A percentile compares a stretch with the other conserved stretches of the same genome.
phyloP scores from a whole-genome alignment of 1,284 basidiomycete species.

The Tilletiopsis washingtonensis region DNA sequence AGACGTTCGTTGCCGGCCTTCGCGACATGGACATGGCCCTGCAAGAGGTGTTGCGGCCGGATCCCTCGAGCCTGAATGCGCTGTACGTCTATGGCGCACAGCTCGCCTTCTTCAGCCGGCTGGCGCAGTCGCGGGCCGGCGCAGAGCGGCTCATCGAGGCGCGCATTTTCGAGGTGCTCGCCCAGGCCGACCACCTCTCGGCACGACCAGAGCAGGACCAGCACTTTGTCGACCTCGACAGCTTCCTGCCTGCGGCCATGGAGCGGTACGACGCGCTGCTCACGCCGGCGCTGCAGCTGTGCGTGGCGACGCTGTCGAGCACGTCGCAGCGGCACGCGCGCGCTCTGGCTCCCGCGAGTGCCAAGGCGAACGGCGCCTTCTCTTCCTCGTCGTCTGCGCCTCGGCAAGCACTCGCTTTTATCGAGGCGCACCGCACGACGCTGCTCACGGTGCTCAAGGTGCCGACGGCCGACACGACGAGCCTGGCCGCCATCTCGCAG shows the following conservation, averaged over 20 bases:
- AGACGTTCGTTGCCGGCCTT: conserved; percentile 72
- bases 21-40: conserved; percentile 76
- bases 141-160: conserved; percentile 78
- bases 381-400: conserved; percentile 8
- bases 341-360: conserved; percentile 57
- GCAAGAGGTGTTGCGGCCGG: conserved; percentile 71
- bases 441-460: conserved; percentile 69
- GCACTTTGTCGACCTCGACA: conserved; percentile 70
- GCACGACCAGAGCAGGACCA: conserved; percentile 71
- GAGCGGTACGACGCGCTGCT: conserved; percentile 82
- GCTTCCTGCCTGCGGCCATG: conserved; percentile 76
- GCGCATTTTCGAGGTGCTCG: conserved; percentile 67
- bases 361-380: background rate
- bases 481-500: conserved; percentile 63
- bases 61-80: conserved; percentile 85
- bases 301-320: conserved; percentile 50
- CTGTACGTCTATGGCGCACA: conserved; percentile 93
- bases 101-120: conserved; percentile 74
- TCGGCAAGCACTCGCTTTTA: conserved; percentile 63
- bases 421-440: conserved; percentile 70
- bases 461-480: conserved; percentile 58
- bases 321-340: conserved; percentile 52
- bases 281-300: conserved; percentile 72
- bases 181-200: conserved; percentile 79
- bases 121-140: conserved; percentile 71